These are phyloP conservation scores for Pouteria campechiana DNA, from an alignment of 179 eudicot species.

Conservation along the genomic window DNA sequence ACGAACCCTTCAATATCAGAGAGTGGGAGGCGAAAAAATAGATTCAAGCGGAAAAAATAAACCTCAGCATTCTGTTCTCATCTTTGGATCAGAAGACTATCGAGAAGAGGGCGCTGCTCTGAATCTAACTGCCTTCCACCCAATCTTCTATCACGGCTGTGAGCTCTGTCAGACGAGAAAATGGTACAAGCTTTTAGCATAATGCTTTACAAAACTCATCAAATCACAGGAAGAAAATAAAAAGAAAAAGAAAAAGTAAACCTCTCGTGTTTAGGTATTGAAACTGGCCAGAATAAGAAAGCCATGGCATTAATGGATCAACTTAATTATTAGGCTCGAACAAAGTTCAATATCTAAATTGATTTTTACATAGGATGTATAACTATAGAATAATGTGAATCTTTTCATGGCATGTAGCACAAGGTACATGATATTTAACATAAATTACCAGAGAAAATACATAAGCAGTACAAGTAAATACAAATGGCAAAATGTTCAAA, in stretches of 20 bases:
- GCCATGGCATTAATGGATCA: not conserved
- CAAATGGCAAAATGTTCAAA: no score
- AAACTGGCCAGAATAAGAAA: not conserved
- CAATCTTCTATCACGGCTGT: conserved; percentile 20
- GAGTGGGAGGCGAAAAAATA: no score
- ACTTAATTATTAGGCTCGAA: not conserved
- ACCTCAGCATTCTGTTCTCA: no score
- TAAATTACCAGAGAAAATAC: no score
- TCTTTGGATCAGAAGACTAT: conserved; percentile 52
- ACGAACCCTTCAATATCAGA: no score
- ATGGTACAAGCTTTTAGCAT: no score
- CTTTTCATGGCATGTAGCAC: no score
- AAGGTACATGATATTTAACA: no score
- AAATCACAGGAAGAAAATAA: not conserved
- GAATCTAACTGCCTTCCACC: conserved; percentile 32
- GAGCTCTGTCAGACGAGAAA: conserved; percentile 24
- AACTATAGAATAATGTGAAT: no score
- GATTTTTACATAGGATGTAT: not conserved
- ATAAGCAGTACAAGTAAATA: no score
- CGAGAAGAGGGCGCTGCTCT: conserved; percentile 62
- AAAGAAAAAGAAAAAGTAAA: not conserved
- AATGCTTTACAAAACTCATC: no score
- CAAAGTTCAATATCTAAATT: not conserved
- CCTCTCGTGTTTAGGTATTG: not conserved
- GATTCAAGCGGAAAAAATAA: no score